Percentiles rank a stretch among this genome's conserved stretches.
These are phyloP conservation scores for Dryas drummondii DNA, from an alignment of 306 rosid species.

Conservation along the genomic window DNA sequence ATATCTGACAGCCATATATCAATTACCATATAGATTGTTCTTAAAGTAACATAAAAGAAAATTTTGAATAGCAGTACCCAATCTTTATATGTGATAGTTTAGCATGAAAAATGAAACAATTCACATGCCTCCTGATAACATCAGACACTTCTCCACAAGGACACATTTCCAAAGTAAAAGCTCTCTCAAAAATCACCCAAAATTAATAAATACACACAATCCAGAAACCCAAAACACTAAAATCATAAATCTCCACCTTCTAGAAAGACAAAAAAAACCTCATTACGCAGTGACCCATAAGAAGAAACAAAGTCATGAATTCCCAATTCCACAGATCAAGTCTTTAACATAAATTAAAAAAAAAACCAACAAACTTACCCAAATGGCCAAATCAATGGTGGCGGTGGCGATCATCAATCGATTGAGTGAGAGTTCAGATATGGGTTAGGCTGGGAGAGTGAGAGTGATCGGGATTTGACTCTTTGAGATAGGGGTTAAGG, in stretches of 20 bases:
- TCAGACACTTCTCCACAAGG: background rate
- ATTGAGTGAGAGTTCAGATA: too few relatives aligned
- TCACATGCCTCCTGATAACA: background rate
- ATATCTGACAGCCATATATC: background rate
- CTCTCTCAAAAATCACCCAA: background rate
- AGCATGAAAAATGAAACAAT: background rate
- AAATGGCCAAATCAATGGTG: too few relatives aligned
- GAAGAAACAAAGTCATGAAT: too few relatives aligned
- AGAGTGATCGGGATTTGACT: too few relatives aligned
- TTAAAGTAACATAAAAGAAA: background rate
- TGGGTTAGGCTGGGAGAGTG: too few relatives aligned
- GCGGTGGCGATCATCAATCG: too few relatives aligned
- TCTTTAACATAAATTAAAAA: too few relatives aligned
- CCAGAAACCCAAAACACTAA: conserved; percentile 7
- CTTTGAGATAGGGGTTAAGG: too few relatives aligned
- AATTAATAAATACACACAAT: conserved; percentile 12
- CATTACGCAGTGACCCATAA: background rate
- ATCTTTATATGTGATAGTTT: background rate
- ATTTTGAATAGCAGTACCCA: background rate
- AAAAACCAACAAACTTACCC: too few relatives aligned
- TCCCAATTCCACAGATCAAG: too few relatives aligned
- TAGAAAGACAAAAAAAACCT: background rate
- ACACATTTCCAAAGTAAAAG: background rate
- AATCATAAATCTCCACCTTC: conserved; percentile 22
- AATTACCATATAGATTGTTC: conserved; percentile 1